These are phyloP conservation scores for Chenopodium album DNA, from an alignment of 148 eudicot species.

Conservation along the genomic window DNA sequence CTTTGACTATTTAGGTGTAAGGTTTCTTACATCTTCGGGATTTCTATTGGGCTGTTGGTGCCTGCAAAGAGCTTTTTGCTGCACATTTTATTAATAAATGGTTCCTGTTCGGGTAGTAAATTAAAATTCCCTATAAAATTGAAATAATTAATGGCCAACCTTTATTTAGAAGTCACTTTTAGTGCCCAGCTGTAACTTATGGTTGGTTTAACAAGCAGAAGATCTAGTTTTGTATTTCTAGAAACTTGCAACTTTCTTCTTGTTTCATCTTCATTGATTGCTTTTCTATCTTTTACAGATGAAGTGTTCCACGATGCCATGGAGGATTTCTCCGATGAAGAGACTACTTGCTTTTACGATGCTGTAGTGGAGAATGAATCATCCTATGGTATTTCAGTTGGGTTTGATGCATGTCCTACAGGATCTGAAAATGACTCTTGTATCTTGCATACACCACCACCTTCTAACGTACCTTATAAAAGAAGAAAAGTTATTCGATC, in stretches of 20 bases:
- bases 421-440: conserved; percentile 22
- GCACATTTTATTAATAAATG: not conserved
- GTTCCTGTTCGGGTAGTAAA: conserved; percentile 3
- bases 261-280: not conserved
- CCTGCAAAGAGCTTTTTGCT: not conserved
- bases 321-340: conserved; percentile 56
- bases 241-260: not conserved
- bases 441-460: conserved; percentile 62
- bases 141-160: not conserved
- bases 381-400: conserved; percentile 31
- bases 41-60: not conserved
- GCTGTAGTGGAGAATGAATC: conserved; percentile 39
- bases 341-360: conserved; percentile 29
- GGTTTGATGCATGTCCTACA: conserved; percentile 36
- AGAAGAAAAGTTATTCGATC: conserved; percentile 70
- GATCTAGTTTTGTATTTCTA: not conserved
- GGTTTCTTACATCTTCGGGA: too few relatives aligned
- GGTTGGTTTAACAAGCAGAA: not conserved
- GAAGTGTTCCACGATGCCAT: conserved; percentile 72
- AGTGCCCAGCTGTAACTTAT: not conserved
- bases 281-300: conserved; percentile 46
- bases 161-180: not conserved
- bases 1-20: too few relatives aligned
- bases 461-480: conserved; percentile 66
- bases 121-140: not conserved